A percentile compares a stretch with the other conserved stretches of the same genome.
These are phyloP conservation scores for Moesziomyces antarcticus DNA, from an alignment of 1,284 basidiomycete genomes.

Conservation along the genomic window DNA sequence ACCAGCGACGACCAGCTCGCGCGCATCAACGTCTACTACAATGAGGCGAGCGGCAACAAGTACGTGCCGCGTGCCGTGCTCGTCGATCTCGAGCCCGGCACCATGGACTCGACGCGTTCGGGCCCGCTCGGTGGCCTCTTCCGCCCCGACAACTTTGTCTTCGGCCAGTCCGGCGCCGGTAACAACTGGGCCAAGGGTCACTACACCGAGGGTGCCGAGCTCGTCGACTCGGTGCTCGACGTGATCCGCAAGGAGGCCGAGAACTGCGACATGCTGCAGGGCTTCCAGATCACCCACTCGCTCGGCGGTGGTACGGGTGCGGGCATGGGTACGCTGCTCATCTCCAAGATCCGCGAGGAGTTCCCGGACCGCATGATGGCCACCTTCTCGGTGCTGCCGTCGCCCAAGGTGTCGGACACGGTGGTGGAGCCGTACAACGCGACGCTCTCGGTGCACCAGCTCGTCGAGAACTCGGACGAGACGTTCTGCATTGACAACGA, in stretches of 20 bases:
- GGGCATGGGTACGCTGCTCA: constrained; percentile 62
- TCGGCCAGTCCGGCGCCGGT: constrained; percentile 77
- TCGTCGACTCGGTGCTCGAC: constrained; percentile 83
- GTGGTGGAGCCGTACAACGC: constrained; percentile 96
- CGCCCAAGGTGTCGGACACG: constrained; percentile 94
- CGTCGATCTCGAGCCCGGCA: constrained; percentile 91
- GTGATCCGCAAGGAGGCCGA: constrained; percentile 72
- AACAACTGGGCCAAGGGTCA: constrained; percentile 88
- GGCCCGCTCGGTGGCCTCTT: constrained; percentile 81
- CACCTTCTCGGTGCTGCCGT: constrained; percentile 90
- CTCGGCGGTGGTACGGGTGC: constrained; percentile 81
- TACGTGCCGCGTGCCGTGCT: constrained; percentile 94
- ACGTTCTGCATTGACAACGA: constrained; percentile 94
- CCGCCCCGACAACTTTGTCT: constrained; percentile 82
- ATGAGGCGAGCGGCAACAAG: constrained; percentile 71
- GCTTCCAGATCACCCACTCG: constrained; percentile 92
- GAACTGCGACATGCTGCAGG: constrained; percentile 86
- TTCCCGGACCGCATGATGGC: constrained; percentile 82
- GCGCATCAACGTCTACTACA: constrained; percentile 76
- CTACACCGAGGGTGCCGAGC: constrained; percentile 76
- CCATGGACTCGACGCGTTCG: constrained; percentile 77
- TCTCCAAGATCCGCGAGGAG: constrained; percentile 68
- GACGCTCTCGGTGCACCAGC: constrained; percentile 87
- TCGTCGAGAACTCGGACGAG: constrained; percentile 87
- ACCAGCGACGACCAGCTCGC: constrained; percentile 95